Conservation (phyloP, 345 rosid genomes). For the Hibiscus tridactylites region DNA sequence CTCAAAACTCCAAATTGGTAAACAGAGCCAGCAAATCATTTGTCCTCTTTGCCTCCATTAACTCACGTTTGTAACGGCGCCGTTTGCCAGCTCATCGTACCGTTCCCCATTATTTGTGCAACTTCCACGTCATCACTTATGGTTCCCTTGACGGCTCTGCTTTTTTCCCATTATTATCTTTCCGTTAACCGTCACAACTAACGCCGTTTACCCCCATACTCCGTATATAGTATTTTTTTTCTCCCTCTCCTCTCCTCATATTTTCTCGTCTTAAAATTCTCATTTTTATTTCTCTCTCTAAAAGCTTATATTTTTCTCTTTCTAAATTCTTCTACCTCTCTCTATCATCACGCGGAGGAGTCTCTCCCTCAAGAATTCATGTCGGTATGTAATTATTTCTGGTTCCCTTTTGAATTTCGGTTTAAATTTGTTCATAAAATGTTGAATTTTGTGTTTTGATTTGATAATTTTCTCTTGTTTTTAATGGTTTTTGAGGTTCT, state of each 20-base stretch:
- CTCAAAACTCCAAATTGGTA: neutral
- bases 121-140: slow-evolving; percentile 17
- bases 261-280: slow-evolving; percentile 5
- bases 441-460: slow-evolving; percentile 6
- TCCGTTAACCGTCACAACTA: slow-evolving; percentile 21
- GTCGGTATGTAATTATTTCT: slow-evolving; percentile 43
- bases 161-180: neutral
- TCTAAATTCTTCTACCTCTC: slow-evolving; percentile 7
- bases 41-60: slow-evolving; percentile 22
- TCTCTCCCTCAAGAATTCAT: slow-evolving; percentile 31
- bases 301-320: slow-evolving; percentile 9
- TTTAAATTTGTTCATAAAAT: slow-evolving; percentile 3
- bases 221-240: neutral
- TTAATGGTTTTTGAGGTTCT: slow-evolving; percentile 6
- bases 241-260: neutral
- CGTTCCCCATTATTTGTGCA: slow-evolving; percentile 23
- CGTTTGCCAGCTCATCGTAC: slow-evolving; percentile 48
- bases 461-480: neutral
- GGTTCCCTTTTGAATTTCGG: neutral
- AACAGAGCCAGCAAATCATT: slow-evolving; percentile 43
- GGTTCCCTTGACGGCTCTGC: neutral
- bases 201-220: slow-evolving; percentile 10
- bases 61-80: slow-evolving; percentile 25
- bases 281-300: slow-evolving; percentile 12
- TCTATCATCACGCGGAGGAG: neutral